Percentiles rank a stretch among this genome's conserved stretches.
Evolutionary conservation across 2,329 filamentous ascomycete species (phyloP).

Genomic region (Nemania abortiva): DNA sequence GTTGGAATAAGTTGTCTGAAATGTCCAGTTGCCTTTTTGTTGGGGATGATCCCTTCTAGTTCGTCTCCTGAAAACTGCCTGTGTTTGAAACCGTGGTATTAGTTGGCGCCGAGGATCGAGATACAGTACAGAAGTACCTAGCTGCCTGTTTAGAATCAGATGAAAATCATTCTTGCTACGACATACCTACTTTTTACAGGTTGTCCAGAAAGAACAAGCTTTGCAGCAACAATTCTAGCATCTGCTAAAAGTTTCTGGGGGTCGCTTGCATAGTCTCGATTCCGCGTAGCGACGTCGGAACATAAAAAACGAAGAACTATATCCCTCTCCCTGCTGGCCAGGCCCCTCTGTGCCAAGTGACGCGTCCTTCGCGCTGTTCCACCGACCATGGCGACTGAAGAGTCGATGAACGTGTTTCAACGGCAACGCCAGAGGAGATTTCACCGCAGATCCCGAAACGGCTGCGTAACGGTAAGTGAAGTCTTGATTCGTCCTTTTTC

Average conservation of each 20-base stretch:
- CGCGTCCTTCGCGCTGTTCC: conserved; percentile 11
- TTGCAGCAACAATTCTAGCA: conserved; percentile 13
- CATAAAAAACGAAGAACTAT: conserved; percentile 20
- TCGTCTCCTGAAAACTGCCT: conserved; percentile 25
- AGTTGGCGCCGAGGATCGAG: conserved; percentile 18
- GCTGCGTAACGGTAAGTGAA: conserved; percentile 46
- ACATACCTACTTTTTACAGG: conserved; percentile 7
- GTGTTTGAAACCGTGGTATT: conserved; percentile 22
- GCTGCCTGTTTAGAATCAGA: conserved; percentile 31
- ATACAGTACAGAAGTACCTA: conserved; percentile 10
- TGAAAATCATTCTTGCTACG: conserved; percentile 28
- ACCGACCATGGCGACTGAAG: conserved; percentile 36
- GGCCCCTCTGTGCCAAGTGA: conserved; percentile 11
- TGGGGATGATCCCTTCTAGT: conserved; percentile 18
- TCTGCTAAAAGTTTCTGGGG: conserved; percentile 4
- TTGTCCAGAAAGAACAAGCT: not conserved
- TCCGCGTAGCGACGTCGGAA: conserved; percentile 9
- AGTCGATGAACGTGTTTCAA: conserved; percentile 41
- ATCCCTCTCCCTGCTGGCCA: conserved; percentile 1
- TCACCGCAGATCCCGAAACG: conserved; percentile 51
- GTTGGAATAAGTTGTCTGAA: conserved; percentile 19
- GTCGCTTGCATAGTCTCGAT: conserved; percentile 9
- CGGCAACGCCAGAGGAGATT: conserved; percentile 52
- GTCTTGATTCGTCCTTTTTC: conserved; percentile 10
- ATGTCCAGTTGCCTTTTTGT: conserved; percentile 11